Evolutionary conservation across 1,284 basidiomycete species (phyloP), one percentile per base, ranked within the genome.

Genomic region (Volvariella surrecta): DNA sequence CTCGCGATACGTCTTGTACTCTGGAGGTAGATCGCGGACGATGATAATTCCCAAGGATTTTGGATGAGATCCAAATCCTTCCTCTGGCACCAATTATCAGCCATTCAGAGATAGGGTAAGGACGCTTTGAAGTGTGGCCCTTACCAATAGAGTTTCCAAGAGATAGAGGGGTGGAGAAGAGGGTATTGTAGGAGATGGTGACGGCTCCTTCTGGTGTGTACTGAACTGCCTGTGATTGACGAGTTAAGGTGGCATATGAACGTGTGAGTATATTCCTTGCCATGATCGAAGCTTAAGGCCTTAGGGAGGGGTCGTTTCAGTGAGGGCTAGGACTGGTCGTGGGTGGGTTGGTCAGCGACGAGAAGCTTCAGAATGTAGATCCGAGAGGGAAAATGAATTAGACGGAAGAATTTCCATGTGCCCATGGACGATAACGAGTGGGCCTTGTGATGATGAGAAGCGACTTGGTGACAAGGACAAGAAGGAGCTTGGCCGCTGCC

Each of bases 31-130:
- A 63, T 92, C 90, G 38, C 76, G 75, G 47, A 94, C 71, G 37
- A 94, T 60, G 47, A 94, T 73, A 45, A 93, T 82, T 3, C 90
- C 90, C 35, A 94, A 64, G 43, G 78, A 83, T 46, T 80, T 72
- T 8, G 81, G 71, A 47, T 76, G 68, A 2, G 84, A 87, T 17
- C 90, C 91, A 54, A 94, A 91, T 1, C 88, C 90, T 49, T 76
- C 71, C 52, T 83, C 80, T 81, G 64, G 20, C 22, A 20, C 46
- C 19, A 44, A 41, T 37, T 44, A 21, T 31, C 18, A 31, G 40
- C 44, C 30, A 31, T 41, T 19, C 18, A 30, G 15, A 21, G 39
- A 40, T 41, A 30, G 30, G 30, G 22, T 39, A 30, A 32, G 17
- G 22, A 17, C 20, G 54, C 67, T n/a, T n/a, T n/a, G n/a, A n/a